Evolutionary conservation across 441 rosid genomes (phyloP), one percentile per base, ranked within the genome.

Genomic region (Biscutella laevigata): DNA sequence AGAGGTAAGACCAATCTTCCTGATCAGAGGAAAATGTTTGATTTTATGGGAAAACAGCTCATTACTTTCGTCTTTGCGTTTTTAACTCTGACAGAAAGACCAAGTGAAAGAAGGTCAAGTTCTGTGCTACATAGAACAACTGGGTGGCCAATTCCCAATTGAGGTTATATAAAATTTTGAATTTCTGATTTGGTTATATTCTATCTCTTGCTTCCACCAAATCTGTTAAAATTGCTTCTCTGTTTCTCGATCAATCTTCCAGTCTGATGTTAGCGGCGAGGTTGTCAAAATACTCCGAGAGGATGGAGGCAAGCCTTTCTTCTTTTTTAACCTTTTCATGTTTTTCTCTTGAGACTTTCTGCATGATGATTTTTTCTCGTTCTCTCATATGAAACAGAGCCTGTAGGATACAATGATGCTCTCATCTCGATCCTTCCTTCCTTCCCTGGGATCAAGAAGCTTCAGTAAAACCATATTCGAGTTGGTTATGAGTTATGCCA

Each of bases 41-140:
- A 7, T 25, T 6, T 14, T 21, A 39, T 5, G 15, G 26, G 22
- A 3, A 47, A 40, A 19, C 16, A 39, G 30, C 42, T 54, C 21
- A 47, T 32, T 7, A 54, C 10, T 30, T 28, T 38, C 36, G 6
- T 25, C 14, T 53, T 47, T 48, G 30, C 22, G 2, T 53, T 64
- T 59, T n/a, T n/a, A n/a, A n/a, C 28, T 53, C 12, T 39, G 55
- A 69, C 85, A 81, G 95, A 81, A 83, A 69, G 88, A 86, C 64
- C 69, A 49, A 29, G 96, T 84, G 64, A 90, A 78, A 66, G 95
- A 87, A 71, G 95, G 95, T n/a, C 88, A 84, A 74, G 78, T 84
- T 49, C 54, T 90, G 12, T 86, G 98, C 79, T 90, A 66, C 64
- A 77, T 90, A 26, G 95, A 84, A 67, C 98, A 84, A 61, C 84